phyloP scores from a whole-genome alignment of 306 rosid genomes.

The Medicago ruthenica region DNA sequence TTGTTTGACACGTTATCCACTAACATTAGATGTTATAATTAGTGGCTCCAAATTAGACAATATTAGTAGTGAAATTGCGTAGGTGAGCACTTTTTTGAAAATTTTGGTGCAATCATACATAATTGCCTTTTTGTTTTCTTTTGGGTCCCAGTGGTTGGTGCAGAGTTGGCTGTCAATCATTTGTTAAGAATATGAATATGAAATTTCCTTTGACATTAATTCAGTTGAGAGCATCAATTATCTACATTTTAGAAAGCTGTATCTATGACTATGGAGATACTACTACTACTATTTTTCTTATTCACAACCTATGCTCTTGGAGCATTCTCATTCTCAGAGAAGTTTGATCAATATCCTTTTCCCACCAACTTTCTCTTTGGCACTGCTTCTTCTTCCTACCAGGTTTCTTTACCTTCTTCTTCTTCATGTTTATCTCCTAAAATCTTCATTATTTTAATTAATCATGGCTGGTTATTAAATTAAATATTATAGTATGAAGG shows the following conservation, averaged over 20 bases:
- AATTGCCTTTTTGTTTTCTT: too few relatives aligned
- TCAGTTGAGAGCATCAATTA: not conserved
- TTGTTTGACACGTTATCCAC: too few relatives aligned
- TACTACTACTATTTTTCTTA: slow-evolving; percentile 10
- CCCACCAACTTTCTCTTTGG: slow-evolving; percentile 71
- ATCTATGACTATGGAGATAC: slow-evolving; percentile 18
- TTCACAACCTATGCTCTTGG: not conserved
- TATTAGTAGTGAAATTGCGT: too few relatives aligned
- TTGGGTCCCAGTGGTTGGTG: not conserved
- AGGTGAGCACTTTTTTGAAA: not conserved
- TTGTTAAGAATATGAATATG: not conserved
- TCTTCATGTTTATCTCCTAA: not conserved
- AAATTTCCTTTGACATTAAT: not conserved
- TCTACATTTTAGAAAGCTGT: not conserved
- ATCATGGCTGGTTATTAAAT: not conserved
- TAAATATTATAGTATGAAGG: slow-evolving; percentile 64
- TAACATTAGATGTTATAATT: too few relatives aligned
- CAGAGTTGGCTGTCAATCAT: not conserved
- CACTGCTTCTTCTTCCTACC: slow-evolving; percentile 82
- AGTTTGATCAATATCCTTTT: slow-evolving; percentile 26
- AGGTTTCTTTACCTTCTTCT: slow-evolving; percentile 49
- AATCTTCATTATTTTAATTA: not conserved
- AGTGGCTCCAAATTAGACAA: too few relatives aligned
- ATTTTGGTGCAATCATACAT: too few relatives aligned
- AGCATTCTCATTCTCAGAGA: not conserved